A percentile compares a stretch with the other conserved stretches of the same genome.
These are phyloP conservation scores for Pichia manshurica DNA, from an alignment of 805 yeast species.

Conservation along the genomic window DNA sequence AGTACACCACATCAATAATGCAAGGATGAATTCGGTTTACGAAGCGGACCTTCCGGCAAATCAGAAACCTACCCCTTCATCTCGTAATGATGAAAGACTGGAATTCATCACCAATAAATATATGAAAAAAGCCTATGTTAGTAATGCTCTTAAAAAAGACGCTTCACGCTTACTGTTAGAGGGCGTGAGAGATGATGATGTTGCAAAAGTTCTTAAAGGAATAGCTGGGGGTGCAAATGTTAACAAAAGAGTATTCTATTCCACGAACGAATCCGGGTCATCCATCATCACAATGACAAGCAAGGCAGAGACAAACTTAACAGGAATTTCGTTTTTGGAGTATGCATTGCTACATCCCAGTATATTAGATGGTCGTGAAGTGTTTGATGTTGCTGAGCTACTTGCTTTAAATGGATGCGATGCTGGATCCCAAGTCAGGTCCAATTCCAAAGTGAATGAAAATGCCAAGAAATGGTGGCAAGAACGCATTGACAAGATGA, in stretches of 20 bases:
- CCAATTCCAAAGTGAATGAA: conserved; percentile 8
- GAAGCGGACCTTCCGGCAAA: conserved; percentile 36
- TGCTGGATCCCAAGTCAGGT: conserved; percentile 32
- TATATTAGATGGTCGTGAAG: conserved; percentile 17
- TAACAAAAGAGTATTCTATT: conserved; percentile 34
- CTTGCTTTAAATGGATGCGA: conserved; percentile 51
- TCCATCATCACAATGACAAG: not conserved
- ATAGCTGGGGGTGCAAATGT: conserved; percentile 46
- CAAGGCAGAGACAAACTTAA: conserved; percentile 12
- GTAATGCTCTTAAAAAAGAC: conserved; percentile 18
- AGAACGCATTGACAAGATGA: conserved; percentile 32
- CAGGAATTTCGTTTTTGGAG: conserved; percentile 35
- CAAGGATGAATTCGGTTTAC: conserved; percentile 50
- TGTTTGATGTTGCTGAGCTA: conserved; percentile 50
- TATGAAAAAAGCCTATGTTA: conserved; percentile 42
- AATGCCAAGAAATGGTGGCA: conserved; percentile 55
- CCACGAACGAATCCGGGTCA: not conserved
- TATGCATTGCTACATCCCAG: conserved; percentile 45
- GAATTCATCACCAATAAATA: conserved; percentile 66
- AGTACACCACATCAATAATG: conserved; percentile 49
- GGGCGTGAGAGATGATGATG: conserved; percentile 46
- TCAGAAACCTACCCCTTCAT: conserved; percentile 29
- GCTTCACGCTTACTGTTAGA: conserved; percentile 35
- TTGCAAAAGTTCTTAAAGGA: conserved; percentile 37
- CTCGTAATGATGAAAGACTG: conserved; percentile 44